Conservation (phyloP, 768 basidiomycete genomes). For the Rickenella mellea region DNA sequence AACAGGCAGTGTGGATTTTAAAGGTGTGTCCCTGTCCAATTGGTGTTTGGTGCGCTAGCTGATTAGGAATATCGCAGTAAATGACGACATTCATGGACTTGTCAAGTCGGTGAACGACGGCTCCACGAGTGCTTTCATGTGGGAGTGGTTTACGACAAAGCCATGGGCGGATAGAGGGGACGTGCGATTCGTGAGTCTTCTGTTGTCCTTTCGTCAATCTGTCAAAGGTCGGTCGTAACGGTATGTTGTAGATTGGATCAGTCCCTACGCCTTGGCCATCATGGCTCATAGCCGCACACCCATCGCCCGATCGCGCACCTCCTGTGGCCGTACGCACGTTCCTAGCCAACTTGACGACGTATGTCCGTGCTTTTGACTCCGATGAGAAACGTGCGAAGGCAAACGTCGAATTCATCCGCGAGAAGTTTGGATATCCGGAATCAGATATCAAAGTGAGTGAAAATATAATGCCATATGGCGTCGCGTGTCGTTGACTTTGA, state of each 20-base stretch:
- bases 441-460: constrained; percentile 63
- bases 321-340: constrained; percentile 44
- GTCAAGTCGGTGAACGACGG: constrained; percentile 84
- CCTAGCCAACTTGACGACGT: constrained; percentile 49
- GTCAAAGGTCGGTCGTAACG: background rate
- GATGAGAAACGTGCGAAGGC: constrained; percentile 42
- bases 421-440: constrained; percentile 71
- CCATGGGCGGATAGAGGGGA: constrained; percentile 73
- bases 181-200: constrained; percentile 65
- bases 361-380: constrained; percentile 61
- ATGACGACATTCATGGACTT: constrained; percentile 73
- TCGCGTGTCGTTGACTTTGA: background rate
- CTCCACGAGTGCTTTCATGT: constrained; percentile 85
- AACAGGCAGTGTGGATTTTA: constrained; percentile 52
- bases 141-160: constrained; percentile 89
- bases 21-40: constrained; percentile 35
- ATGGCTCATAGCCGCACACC: constrained; percentile 89
- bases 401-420: constrained; percentile 68
- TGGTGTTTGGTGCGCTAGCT: background rate
- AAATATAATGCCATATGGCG: background rate
- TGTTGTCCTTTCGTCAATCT: constrained; percentile 5
- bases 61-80: constrained; percentile 34
- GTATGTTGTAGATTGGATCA: constrained; percentile 53
- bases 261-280: constrained; percentile 95
- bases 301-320: constrained; percentile 45